A percentile compares a stretch with the other conserved stretches of the same genome.
Evolutionary conservation across 2,329 filamentous ascomycete species (phyloP).

Genomic region (Colletotrichum sp.): DNA sequence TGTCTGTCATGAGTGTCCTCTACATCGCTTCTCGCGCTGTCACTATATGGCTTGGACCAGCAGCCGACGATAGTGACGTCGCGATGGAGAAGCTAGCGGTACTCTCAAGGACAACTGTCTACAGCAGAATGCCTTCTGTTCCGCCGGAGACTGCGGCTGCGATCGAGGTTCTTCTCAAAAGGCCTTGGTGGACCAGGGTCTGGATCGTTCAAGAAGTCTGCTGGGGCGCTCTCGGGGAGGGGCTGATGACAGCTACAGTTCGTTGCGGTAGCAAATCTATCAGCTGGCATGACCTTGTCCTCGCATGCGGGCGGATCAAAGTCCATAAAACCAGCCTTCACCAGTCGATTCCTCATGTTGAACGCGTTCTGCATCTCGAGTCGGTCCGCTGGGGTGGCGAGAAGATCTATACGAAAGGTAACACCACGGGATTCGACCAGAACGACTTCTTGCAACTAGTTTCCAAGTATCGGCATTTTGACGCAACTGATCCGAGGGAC

Average conservation of each 20-base stretch:
- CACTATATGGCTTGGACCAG: constrained; percentile 29
- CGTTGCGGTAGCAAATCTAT: not conserved
- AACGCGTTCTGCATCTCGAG: not conserved
- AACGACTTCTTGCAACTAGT: not conserved
- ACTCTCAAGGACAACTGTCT: not conserved
- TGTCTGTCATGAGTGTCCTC: not conserved
- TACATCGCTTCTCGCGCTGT: constrained; percentile 9
- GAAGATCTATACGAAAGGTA: not conserved
- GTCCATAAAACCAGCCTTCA: not conserved
- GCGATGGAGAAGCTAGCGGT: not conserved
- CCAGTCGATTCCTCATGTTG: not conserved
- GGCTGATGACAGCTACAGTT: not conserved
- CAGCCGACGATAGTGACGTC: not conserved
- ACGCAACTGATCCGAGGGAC: constrained; percentile 21
- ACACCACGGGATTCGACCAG: not conserved
- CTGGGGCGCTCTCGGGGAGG: not conserved
- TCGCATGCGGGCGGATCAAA: not conserved
- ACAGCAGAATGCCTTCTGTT: not conserved
- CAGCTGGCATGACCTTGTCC: not conserved
- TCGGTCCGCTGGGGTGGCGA: not conserved
- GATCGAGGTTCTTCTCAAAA: not conserved
- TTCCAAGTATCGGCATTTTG: not conserved
- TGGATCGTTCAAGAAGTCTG: constrained; percentile 1
- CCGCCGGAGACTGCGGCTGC: not conserved
- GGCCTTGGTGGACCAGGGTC: not conserved